Percentiles rank a stretch among this genome's conserved stretches.
Evolutionary conservation across 2,329 filamentous ascomycete species (phyloP).

Genomic region (Pleurostoma richardsiae): DNA sequence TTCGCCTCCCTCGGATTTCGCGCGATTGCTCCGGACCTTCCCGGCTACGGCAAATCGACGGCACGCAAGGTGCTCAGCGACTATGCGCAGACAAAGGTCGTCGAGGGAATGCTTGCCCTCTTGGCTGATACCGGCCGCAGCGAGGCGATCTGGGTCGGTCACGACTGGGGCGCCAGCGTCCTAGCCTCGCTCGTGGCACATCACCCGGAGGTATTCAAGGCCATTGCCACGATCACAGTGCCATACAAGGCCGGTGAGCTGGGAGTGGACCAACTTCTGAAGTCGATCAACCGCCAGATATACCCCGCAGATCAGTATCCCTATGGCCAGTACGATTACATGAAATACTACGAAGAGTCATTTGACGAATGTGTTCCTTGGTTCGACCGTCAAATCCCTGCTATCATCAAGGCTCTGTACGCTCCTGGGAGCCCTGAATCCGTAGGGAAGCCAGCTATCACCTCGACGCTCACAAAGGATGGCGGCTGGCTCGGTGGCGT

Average conservation of each 20-base stretch:
- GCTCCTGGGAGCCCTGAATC: background rate
- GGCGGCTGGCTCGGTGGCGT: constrained; percentile 12
- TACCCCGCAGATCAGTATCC: constrained; percentile 3
- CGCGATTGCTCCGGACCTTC: constrained; percentile 3
- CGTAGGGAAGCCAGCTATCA: constrained; percentile 5
- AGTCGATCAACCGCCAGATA: constrained; percentile 1
- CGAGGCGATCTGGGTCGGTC: constrained; percentile 2
- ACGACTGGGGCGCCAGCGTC: constrained; percentile 3
- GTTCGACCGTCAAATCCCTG: background rate
- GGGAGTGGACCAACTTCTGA: constrained; percentile 1
- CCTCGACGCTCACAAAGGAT: constrained; percentile 2
- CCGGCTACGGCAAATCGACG: constrained; percentile 1
- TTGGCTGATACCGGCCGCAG: constrained; percentile 1
- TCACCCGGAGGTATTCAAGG: background rate
- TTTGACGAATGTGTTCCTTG: background rate
- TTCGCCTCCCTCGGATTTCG: constrained; percentile 2
- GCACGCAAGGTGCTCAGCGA: background rate
- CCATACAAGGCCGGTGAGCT: constrained; percentile 2
- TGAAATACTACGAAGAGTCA: constrained; percentile 1
- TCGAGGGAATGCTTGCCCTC: constrained; percentile 3
- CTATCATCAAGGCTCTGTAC: constrained; percentile 3
- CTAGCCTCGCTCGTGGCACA: constrained; percentile 1
- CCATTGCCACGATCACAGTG: background rate
- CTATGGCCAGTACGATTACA: constrained; percentile 3
- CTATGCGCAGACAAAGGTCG: constrained; percentile 1